Evolutionary conservation across 495 filamentous ascomycete genomes (phyloP), one percentile per base, ranked within the genome.

Genomic region (Hyaloscypha finlandica): DNA sequence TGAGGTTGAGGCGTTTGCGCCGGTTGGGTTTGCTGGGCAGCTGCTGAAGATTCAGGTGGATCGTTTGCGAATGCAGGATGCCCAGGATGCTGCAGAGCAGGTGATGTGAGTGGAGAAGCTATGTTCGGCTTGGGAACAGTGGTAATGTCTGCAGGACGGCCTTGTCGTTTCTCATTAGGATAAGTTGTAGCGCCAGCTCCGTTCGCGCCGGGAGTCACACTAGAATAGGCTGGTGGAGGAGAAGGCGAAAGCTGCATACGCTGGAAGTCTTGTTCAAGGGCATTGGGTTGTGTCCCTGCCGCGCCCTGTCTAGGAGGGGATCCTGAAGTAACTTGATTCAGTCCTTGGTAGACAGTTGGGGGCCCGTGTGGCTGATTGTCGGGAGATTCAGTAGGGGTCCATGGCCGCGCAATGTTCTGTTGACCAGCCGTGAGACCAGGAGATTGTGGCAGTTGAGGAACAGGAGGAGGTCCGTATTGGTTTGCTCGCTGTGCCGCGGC

Each of bases 371-470:
- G 94, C 64, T 93, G 87, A 64, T 88, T 89, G 6, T 91, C 95
- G 3, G 95, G 94, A 62, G 89, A 83, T 74, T 99, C 95, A 32
- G 95, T 98, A 1, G 95, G 95, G 20, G 96, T 99, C 95, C 95
- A 99, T 56, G 93, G 93, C 61, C 94, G 85, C 48, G 85, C 81
- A 11, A 86, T 81, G 48, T 75, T 68, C 63, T 83, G 83, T 32
- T 76, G 73, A 54, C 73, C 74, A 16, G 78, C 77, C 31, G 70
- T 71, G 30, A 68, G 48, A 45, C 70, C 67, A 35, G 73, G 74
- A n/a, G 71, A 73, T 33, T 64, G 64, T 25, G 81, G 81, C 22
- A 81, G 75, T 61, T 74, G 69, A 39, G 72, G 74, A 20, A 73
- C 70, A 12, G 73, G 78, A 31, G 83, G 82, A 35, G 79, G 81